Conservation (phyloP, 805 yeast genomes). For the Ogataea thermomethanolica region DNA sequence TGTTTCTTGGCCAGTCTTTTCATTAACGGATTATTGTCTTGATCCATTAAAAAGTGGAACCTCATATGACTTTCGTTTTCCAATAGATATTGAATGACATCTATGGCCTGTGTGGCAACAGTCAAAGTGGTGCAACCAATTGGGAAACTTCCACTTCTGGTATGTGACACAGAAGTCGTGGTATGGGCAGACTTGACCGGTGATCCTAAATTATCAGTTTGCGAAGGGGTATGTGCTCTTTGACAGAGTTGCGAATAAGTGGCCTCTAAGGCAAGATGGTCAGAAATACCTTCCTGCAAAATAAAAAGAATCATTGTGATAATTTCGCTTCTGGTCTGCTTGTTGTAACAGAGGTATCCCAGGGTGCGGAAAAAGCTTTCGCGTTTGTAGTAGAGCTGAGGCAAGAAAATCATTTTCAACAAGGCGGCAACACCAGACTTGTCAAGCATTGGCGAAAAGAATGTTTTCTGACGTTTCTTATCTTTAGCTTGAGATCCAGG, state of each 20-base stretch:
- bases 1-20: slow-evolving; percentile 35
- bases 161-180: slow-evolving; percentile 3
- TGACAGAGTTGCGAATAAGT: slow-evolving; percentile 55
- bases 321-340: slow-evolving; percentile 74
- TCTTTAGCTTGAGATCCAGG: slow-evolving; percentile 17
- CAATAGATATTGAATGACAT: slow-evolving; percentile 66
- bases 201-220: slow-evolving; percentile 3
- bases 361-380: slow-evolving; percentile 64
- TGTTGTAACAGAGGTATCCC: slow-evolving; percentile 65
- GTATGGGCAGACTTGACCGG: slow-evolving; percentile 8
- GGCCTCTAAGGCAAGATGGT: slow-evolving; percentile 57
- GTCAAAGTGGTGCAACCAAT: slow-evolving; percentile 60
- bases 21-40: slow-evolving; percentile 49
- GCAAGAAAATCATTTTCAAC: slow-evolving; percentile 66
- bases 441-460: slow-evolving; percentile 68
- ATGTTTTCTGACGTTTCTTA: slow-evolving; percentile 35
- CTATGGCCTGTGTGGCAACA: slow-evolving; percentile 75
- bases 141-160: slow-evolving; percentile 41
- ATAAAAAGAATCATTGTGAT: slow-evolving; percentile 64
- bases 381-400: slow-evolving; percentile 60
- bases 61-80: slow-evolving; percentile 66
- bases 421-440: slow-evolving; percentile 71
- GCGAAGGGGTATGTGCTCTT: slow-evolving; percentile 36
- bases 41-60: slow-evolving; percentile 75
- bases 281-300: slow-evolving; percentile 69